Evolutionary conservation across 2,329 filamentous ascomycete genomes (phyloP), one percentile per base, ranked within the genome.

Genomic region (Penicillium corylophilum): DNA sequence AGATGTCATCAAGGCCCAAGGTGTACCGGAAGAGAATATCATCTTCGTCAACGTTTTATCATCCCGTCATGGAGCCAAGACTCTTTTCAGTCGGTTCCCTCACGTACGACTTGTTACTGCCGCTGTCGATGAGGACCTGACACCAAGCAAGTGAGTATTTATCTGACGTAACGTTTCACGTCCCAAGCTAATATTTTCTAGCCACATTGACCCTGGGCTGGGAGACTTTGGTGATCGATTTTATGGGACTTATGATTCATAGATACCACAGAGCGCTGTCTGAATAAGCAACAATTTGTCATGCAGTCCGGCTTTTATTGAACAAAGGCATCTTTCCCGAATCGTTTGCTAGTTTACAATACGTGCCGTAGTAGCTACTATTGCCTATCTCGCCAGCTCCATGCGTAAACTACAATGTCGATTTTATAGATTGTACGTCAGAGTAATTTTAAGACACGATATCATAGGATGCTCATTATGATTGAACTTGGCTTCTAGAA

Each of bases 221-320:
- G 68, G 69, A 8, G 69, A 72, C 47, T 72, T 72, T 56, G 69
- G 69, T 12, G 69, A 72, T 50, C 59, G 68, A 1, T 71, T 55
- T 43, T 57, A 48, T 23, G 50, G 50, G 22, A 53, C 50, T 4
- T 7, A 36, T 41, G 28, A 36, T 22, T 46, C 33, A 50, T 15
- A 28, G 43, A 6, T 18, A 3, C 6, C 15, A 6, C 8, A 33
- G 5, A 5, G 3, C 12, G 1, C 5, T 38, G 3, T 38, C 16
- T 10, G 18, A 38, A 10, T 38, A 20, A 38, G 18, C 16, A 13
- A 38, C 13, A 5, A 9, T 35, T 18, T 38, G 9, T 2, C 20
- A 13, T 22, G 35, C 4, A 22, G 8, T 18, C 8, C 4, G 23
- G 23, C 7, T 7, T 24, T 24, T 24, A 7, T 24, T 24, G n/a